Percentiles rank a stretch among this genome's conserved stretches.
Evolutionary conservation across 148 eudicot genomes (phyloP).

Genomic region (Cornus suecica): DNA sequence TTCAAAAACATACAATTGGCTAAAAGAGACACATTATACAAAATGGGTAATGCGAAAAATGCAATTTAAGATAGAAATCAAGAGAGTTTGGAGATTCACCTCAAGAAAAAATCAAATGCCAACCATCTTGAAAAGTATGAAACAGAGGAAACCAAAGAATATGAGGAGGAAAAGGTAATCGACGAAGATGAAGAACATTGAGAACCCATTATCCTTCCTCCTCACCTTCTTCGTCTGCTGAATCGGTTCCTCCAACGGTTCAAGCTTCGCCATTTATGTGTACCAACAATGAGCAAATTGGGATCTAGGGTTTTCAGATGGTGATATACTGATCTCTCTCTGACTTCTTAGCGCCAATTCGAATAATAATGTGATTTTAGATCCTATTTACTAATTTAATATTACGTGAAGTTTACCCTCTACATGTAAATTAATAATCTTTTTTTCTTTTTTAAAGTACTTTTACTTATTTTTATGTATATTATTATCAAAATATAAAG

Average conservation of each 20-base stretch:
- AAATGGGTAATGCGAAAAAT: background rate
- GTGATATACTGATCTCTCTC: too few species aligned
- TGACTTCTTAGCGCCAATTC: too few species aligned
- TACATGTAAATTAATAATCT: too few species aligned
- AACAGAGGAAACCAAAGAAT: conserved; percentile 53
- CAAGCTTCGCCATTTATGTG: conserved; percentile 42
- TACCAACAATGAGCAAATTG: background rate
- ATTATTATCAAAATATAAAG: too few species aligned
- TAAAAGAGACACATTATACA: background rate
- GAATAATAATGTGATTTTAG: too few species aligned
- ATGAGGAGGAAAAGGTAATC: conserved; percentile 59
- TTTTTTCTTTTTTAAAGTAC: too few species aligned
- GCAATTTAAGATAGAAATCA: background rate
- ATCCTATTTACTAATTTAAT: too few species aligned
- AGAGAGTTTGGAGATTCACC: conserved; percentile 1
- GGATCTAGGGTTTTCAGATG: conserved; percentile 3
- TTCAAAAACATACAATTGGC: too few species aligned
- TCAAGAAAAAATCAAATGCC: conserved; percentile 8
- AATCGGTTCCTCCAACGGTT: conserved; percentile 26
- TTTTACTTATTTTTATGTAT: too few species aligned
- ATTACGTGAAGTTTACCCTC: too few species aligned
- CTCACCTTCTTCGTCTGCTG: conserved; percentile 22
- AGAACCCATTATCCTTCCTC: conserved; percentile 41
- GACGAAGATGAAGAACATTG: conserved; percentile 40
- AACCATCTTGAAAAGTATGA: conserved; percentile 38